A percentile compares a stretch with the other conserved stretches of the same genome.
phyloP scores from a whole-genome alignment of 306 rosid species.

The Mucuna pruriens region DNA sequence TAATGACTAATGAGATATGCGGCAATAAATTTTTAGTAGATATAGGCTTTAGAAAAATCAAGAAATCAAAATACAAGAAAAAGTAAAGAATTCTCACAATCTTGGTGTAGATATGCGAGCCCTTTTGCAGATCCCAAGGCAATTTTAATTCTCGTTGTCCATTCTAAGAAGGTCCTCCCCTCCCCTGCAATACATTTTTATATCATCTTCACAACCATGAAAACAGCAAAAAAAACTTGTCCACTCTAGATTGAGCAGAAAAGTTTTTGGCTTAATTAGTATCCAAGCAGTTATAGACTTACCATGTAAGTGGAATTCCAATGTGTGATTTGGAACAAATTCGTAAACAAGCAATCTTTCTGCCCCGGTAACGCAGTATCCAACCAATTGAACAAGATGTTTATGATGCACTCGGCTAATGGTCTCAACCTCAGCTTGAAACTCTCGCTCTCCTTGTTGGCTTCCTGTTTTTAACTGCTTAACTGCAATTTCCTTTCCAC shows the following conservation, averaged over 20 bases:
- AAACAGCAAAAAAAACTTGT: background rate
- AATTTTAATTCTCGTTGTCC: conserved; percentile 55
- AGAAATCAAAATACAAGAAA: background rate
- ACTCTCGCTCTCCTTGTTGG: conserved; percentile 60
- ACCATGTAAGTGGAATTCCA: conserved; percentile 70
- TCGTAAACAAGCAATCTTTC: conserved; percentile 62
- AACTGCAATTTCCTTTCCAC: conserved; percentile 62
- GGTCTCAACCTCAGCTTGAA: conserved; percentile 62
- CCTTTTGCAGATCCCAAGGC: conserved; percentile 64
- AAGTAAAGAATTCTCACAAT: conserved; percentile 49
- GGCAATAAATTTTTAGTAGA: background rate
- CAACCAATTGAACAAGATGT: conserved; percentile 61
- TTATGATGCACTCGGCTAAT: conserved; percentile 64
- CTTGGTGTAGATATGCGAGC: conserved; percentile 66
- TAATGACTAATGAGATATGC: background rate
- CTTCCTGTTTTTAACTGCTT: conserved; percentile 56
- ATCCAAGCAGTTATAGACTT: no score
- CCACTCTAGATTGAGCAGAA: background rate
- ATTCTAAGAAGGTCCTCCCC: conserved; percentile 44
- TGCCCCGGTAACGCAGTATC: conserved; percentile 46
- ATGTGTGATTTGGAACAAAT: conserved; percentile 56
- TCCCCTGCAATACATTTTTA: conserved; percentile 45
- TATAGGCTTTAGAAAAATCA: background rate
- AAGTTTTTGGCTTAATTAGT: no score
- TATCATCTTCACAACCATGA: conserved; percentile 18